A percentile compares a stretch with the other conserved stretches of the same genome.
Evolutionary conservation across 306 rosid species (phyloP).

Genomic region (Cicer bijugum): DNA sequence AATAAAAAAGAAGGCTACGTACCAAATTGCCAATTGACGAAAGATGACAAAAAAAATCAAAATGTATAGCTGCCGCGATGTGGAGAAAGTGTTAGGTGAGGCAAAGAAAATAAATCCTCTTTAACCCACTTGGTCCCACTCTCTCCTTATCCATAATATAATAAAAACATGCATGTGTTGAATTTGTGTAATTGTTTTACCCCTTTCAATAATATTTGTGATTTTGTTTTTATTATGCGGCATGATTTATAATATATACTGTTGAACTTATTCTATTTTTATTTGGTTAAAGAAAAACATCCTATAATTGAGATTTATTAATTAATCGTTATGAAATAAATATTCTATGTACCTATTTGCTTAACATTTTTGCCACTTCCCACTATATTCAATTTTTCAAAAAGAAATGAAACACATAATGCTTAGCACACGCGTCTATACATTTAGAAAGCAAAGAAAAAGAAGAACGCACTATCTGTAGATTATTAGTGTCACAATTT

Average conservation of each 20-base stretch:
- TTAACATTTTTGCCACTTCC: not conserved
- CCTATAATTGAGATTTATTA: too few relatives aligned
- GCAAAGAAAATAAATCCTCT: conserved; percentile 48
- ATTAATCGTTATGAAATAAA: too few relatives aligned
- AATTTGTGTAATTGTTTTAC: not conserved
- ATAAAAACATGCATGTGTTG: not conserved
- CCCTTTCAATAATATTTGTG: not conserved
- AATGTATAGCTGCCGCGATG: conserved; percentile 36
- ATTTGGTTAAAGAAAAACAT: too few relatives aligned
- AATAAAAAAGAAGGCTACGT: conserved; percentile 15
- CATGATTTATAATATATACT: not conserved
- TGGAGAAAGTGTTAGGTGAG: conserved; percentile 60
- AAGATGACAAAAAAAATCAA: conserved; percentile 19
- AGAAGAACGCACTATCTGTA: conserved; percentile 19
- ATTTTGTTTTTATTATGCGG: not conserved
- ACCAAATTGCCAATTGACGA: conserved; percentile 19
- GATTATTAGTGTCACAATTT: not conserved
- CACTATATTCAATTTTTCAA: not conserved
- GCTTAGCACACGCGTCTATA: conserved; percentile 52
- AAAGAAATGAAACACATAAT: conserved; percentile 10
- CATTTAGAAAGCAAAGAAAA: not conserved
- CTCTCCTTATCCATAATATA: conserved; percentile 13
- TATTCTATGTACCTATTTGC: too few relatives aligned
- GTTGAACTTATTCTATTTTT: not conserved
- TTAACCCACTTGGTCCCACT: conserved; percentile 44